Percentiles rank a stretch among this genome's conserved stretches.
Conservation (phyloP, 2,329 filamentous ascomycete genomes). For the Ceratocystis ficicola region DNA sequence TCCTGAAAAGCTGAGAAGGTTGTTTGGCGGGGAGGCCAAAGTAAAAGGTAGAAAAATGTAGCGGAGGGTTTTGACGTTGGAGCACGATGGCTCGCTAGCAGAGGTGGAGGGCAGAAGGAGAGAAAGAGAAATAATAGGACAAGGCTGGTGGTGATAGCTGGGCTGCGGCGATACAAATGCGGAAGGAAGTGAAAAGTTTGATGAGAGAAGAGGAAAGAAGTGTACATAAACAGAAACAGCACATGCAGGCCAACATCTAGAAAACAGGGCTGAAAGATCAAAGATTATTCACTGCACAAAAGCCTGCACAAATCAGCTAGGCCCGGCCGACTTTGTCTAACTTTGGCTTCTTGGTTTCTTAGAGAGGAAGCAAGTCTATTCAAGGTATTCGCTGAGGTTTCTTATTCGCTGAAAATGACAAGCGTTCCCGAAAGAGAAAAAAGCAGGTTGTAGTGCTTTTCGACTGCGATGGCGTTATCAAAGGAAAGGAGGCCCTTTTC, state of each 20-base stretch:
- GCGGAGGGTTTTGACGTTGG: background rate
- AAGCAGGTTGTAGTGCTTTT: constrained; percentile 5
- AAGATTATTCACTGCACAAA: background rate
- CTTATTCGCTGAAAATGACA: constrained; percentile 4
- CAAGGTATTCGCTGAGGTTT: background rate
- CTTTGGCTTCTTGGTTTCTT: background rate
- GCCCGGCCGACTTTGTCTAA: background rate
- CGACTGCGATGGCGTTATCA: constrained; percentile 6
- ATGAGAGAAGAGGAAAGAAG: background rate
- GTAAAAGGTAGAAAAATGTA: background rate
- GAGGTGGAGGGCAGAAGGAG: background rate
- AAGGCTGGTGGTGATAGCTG: background rate
- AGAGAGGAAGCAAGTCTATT: background rate
- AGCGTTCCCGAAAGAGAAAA: constrained; percentile 2
- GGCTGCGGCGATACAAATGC: background rate
- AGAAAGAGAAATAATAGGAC: background rate
- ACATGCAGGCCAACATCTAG: background rate
- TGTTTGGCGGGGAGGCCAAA: background rate
- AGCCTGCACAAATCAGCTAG: background rate
- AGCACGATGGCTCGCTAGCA: background rate
- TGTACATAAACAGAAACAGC: background rate
- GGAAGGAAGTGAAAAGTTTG: background rate
- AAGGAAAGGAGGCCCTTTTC: background rate
- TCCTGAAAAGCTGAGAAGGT: background rate
- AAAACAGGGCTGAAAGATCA: background rate